Evolutionary conservation across 2,329 filamentous ascomycete genomes (phyloP).

Genomic region (Trichocomaceae sp.): DNA sequence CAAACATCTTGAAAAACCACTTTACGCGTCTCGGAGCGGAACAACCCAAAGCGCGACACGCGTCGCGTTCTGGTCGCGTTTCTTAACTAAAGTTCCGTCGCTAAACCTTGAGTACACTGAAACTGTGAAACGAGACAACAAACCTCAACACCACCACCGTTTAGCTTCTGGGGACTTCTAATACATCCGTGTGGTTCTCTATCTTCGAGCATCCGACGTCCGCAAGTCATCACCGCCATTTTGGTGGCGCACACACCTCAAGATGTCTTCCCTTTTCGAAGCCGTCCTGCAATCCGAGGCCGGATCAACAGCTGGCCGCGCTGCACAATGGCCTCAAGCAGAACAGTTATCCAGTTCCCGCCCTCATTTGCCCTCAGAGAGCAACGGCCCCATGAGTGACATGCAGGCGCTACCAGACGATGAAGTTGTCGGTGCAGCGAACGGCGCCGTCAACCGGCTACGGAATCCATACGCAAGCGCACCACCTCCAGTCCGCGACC

Average conservation of each 20-base stretch:
- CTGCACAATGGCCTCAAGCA: slow-evolving; percentile 26
- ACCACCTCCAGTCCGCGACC: slow-evolving; percentile 54
- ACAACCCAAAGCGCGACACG: slow-evolving; percentile 19
- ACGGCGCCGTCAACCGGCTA: slow-evolving; percentile 44
- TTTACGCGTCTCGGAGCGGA: slow-evolving; percentile 26
- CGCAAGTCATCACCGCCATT: slow-evolving; percentile 4
- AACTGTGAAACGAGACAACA: neutral
- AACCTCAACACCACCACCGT: neutral
- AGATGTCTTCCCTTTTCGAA: slow-evolving; percentile 38
- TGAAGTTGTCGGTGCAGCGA: slow-evolving; percentile 49
- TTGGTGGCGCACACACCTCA: slow-evolving; percentile 24
- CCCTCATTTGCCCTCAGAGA: slow-evolving; percentile 46
- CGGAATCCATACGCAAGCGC: slow-evolving; percentile 46
- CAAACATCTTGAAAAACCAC: slow-evolving; percentile 22
- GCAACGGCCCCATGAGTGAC: slow-evolving; percentile 50
- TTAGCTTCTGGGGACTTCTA: neutral
- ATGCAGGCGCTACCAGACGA: slow-evolving; percentile 56
- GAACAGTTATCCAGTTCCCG: slow-evolving; percentile 48
- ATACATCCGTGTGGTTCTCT: neutral
- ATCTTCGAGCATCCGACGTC: neutral
- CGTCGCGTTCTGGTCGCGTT: slow-evolving; percentile 22
- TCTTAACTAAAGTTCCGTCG: neutral
- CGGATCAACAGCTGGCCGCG: slow-evolving; percentile 29
- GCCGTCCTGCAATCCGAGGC: slow-evolving; percentile 38
- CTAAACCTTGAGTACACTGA: neutral